Conservation (phyloP, 768 basidiomycete genomes). For the Phanerodontia chrysosporium region DNA sequence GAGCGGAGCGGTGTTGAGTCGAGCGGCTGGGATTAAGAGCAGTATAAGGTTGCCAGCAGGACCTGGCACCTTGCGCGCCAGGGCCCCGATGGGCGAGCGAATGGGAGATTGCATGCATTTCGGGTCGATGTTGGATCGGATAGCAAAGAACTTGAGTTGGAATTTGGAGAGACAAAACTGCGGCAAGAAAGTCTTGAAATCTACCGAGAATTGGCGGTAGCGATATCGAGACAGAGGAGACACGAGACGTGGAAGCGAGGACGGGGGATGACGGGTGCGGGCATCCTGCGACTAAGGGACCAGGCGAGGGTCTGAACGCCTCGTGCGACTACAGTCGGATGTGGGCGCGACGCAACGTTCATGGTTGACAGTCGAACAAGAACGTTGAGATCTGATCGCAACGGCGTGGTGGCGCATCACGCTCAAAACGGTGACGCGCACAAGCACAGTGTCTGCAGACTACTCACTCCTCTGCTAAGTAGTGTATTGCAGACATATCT, state of each 20-base stretch:
- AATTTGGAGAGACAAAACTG: slow-evolving; percentile 11
- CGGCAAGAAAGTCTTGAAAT: slow-evolving; percentile 15
- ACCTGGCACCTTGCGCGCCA: slow-evolving; percentile 55
- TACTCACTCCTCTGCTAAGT: too few species aligned
- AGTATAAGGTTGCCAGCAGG: slow-evolving; percentile 81
- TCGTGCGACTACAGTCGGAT: too few species aligned
- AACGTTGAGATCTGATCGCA: too few species aligned
- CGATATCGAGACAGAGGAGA: slow-evolving; percentile 5
- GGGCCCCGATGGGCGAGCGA: slow-evolving; percentile 69
- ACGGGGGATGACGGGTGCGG: slow-evolving; percentile 17
- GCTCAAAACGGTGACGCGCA: too few species aligned
- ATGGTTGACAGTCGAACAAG: too few species aligned
- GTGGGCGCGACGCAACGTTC: too few species aligned
- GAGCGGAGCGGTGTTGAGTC: slow-evolving; percentile 31
- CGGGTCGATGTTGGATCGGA: slow-evolving; percentile 8
- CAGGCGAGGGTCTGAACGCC: too few species aligned
- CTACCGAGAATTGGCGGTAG: slow-evolving; percentile 20
- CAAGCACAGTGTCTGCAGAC: too few species aligned
- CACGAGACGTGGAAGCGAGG: neutral
- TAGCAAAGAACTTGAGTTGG: slow-evolving; percentile 15
- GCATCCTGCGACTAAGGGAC: slow-evolving; percentile 19
- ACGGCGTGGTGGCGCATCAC: too few species aligned
- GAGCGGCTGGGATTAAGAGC: slow-evolving; percentile 36
- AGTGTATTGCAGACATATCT: too few species aligned
- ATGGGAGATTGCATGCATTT: slow-evolving; percentile 37